These are phyloP conservation scores for Isoetes taiwanensis DNA, from an alignment of 75 land plant genomes.

Conservation along the genomic window DNA sequence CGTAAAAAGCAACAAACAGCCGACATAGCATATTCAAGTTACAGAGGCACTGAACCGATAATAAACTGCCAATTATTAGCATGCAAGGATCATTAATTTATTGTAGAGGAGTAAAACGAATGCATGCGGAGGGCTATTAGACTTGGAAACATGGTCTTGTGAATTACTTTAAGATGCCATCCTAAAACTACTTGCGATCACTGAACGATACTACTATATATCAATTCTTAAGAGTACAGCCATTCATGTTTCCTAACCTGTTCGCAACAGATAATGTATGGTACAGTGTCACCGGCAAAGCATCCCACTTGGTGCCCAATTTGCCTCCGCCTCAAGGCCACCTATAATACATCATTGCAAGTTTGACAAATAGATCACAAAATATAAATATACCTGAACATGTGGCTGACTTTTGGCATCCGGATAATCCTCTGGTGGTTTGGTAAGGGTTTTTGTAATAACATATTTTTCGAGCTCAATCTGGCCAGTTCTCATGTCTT, in stretches of 20 bases:
- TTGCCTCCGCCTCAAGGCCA: constrained; percentile 78
- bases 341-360: constrained; percentile 27
- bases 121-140: no score
- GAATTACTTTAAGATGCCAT: no score
- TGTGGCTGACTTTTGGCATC: constrained; percentile 97
- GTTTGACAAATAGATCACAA: no score
- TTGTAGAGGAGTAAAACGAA: no score
- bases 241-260: no score
- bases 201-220: neutral
- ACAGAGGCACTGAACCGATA: neutral
- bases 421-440: constrained; percentile 92
- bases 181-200: neutral
- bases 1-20: neutral
- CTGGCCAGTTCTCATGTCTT: constrained; percentile 87
- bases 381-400: constrained; percentile 90
- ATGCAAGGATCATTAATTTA: no score
- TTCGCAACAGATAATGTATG: constrained; percentile 84
- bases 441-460: constrained; percentile 81
- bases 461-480: constrained; percentile 82
- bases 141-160: no score
- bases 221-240: constrained; percentile 8
- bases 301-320: constrained; percentile 65
- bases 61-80: neutral
- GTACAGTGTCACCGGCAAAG: constrained; percentile 83
- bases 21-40: neutral